phyloP scores from a whole-genome alignment of 805 yeast species.

The Spathaspora girioi region DNA sequence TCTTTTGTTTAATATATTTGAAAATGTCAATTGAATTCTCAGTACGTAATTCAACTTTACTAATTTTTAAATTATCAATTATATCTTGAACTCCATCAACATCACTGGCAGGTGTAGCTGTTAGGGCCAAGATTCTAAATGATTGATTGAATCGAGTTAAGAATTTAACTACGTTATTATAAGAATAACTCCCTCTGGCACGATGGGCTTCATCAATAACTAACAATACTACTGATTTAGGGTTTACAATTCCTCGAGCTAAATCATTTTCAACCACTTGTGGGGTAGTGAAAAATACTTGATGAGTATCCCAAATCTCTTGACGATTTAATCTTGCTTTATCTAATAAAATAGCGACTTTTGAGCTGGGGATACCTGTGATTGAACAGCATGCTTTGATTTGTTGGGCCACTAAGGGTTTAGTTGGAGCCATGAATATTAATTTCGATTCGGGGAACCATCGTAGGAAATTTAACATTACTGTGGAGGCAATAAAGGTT shows the following conservation, averaged over 20 bases:
- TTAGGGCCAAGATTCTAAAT: constrained; percentile 76
- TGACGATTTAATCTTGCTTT: constrained; percentile 56
- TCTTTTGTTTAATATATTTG: constrained; percentile 72
- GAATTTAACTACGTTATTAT: constrained; percentile 74
- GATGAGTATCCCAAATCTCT: constrained; percentile 70
- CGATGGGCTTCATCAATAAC: constrained; percentile 96
- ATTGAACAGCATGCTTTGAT: constrained; percentile 86
- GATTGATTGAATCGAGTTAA: constrained; percentile 51
- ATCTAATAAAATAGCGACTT: constrained; percentile 76
- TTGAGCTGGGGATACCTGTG: constrained; percentile 74
- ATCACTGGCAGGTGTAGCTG: constrained; percentile 94
- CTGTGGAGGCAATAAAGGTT: constrained; percentile 92
- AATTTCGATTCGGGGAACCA: constrained; percentile 83
- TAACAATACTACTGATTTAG: constrained; percentile 67
- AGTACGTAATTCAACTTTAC: constrained; percentile 79
- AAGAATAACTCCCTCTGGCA: constrained; percentile 87
- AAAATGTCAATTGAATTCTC: constrained; percentile 77
- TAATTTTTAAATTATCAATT: constrained; percentile 66
- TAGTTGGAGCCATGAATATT: constrained; percentile 94
- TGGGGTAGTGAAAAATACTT: constrained; percentile 92
- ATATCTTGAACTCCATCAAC: constrained; percentile 86
- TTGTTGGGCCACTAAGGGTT: constrained; percentile 95
- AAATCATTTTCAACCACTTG: constrained; percentile 94
- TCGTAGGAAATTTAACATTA: constrained; percentile 81
- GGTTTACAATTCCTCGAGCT: constrained; percentile 68